phyloP scores from a whole-genome alignment of 1,284 basidiomycete genomes.

The Cryptococcus deneoformans region DNA sequence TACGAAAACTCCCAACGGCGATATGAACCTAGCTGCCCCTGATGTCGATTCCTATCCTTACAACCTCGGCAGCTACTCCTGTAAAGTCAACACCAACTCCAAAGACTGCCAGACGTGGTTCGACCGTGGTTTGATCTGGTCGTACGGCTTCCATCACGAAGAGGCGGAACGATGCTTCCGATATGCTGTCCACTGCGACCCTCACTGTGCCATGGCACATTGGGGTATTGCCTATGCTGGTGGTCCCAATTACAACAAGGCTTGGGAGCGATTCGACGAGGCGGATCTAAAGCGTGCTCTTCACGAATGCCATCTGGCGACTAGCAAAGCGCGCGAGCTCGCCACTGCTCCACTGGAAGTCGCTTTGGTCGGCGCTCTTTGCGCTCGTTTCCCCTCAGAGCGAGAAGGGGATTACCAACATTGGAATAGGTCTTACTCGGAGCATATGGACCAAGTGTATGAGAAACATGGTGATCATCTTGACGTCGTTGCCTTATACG shows the following conservation, averaged over 20 bases:
- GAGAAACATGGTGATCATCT: no score
- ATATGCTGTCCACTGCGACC: slow-evolving; percentile 28
- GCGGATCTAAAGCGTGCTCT: slow-evolving; percentile 13
- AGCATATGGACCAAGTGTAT: no score
- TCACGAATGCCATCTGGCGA: not conserved
- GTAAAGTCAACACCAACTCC: slow-evolving; percentile 24
- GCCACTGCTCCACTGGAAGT: no score
- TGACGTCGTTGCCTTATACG: no score
- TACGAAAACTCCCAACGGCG: no score
- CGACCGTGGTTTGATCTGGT: slow-evolving; percentile 39
- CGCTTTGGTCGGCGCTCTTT: no score
- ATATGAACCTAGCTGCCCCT: no score
- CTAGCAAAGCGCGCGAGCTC: slow-evolving; percentile 1
- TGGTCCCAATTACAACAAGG: slow-evolving; percentile 45
- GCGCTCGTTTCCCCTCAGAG: no score
- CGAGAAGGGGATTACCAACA: no score
- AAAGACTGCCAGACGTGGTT: slow-evolving; percentile 36
- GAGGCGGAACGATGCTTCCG: slow-evolving; percentile 36
- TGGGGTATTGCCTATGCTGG: slow-evolving; percentile 42
- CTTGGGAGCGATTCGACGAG: slow-evolving; percentile 25
- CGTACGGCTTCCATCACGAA: slow-evolving; percentile 41
- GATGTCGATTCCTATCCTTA: slow-evolving; percentile 3
- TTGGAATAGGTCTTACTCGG: no score
- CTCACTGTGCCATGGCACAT: slow-evolving; percentile 29
- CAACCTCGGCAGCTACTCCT: slow-evolving; percentile 22